phyloP scores from a whole-genome alignment of 768 basidiomycete genomes.

The Collybia sp. region DNA sequence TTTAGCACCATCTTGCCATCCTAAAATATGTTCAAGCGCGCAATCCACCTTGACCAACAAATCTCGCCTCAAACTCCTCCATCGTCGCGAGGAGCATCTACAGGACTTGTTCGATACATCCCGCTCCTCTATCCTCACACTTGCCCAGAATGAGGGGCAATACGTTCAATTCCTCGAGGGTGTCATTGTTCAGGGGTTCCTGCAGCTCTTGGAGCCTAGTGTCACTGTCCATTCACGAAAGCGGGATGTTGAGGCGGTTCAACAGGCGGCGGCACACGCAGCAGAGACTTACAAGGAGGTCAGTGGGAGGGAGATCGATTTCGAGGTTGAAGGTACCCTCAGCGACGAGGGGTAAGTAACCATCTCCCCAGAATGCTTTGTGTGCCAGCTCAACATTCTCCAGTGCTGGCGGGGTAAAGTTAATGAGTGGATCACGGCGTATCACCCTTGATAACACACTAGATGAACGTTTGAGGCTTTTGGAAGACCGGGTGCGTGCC shows the following conservation, averaged over 20 bases:
- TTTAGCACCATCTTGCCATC: slow-evolving; percentile 5
- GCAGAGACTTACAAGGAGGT: slow-evolving; percentile 67
- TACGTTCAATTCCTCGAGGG: slow-evolving; percentile 84
- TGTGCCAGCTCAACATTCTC: not conserved
- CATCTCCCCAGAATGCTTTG: not conserved
- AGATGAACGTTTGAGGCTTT: slow-evolving; percentile 81
- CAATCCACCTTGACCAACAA: slow-evolving; percentile 97
- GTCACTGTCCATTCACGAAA: slow-evolving; percentile 65
- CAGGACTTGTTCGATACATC: slow-evolving; percentile 83
- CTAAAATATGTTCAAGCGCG: slow-evolving; percentile 45
- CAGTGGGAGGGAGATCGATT: slow-evolving; percentile 61
- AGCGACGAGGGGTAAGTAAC: slow-evolving; percentile 59
- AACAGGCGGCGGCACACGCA: slow-evolving; percentile 64
- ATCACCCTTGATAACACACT: slow-evolving; percentile 94
- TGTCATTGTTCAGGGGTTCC: slow-evolving; percentile 79
- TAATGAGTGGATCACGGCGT: slow-evolving; percentile 64
- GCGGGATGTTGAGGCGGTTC: slow-evolving; percentile 57
- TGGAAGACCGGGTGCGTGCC: slow-evolving; percentile 82
- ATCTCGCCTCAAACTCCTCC: slow-evolving; percentile 85
- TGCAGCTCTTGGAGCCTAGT: slow-evolving; percentile 73
- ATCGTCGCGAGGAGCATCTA: slow-evolving; percentile 87
- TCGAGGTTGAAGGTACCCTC: slow-evolving; percentile 58
- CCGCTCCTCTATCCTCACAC: slow-evolving; percentile 54
- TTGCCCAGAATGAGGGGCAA: slow-evolving; percentile 59
- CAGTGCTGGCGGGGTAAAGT: slow-evolving; percentile 84